Conservation (phyloP, 176 grass and related monocot genomes). For the Paspalum vaginatum region DNA sequence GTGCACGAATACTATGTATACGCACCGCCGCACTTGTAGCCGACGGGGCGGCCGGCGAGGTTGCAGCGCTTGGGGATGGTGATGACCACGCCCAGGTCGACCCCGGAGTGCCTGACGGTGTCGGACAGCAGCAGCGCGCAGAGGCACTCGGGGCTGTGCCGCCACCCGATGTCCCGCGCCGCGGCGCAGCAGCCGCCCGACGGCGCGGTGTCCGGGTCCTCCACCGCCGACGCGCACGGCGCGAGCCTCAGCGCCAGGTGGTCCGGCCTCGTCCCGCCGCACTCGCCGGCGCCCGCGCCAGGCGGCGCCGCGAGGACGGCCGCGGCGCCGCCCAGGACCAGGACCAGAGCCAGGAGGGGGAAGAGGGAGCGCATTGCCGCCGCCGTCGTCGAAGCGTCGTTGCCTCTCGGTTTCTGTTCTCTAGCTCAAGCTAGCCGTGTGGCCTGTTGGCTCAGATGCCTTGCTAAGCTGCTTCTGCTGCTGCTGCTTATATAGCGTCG, state of each 20-base stretch:
- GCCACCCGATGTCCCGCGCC: slow-evolving; percentile 46
- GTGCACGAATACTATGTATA: background rate
- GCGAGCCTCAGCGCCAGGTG: slow-evolving; percentile 49
- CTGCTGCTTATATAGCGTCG: slow-evolving; percentile 24
- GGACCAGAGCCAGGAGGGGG: background rate
- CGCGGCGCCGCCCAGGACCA: background rate
- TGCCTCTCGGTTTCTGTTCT: too few relatives aligned
- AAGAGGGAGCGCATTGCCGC: slow-evolving; percentile 4
- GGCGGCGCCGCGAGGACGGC: background rate
- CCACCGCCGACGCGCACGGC: slow-evolving; percentile 52
- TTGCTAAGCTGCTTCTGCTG: background rate
- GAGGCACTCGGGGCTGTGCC: slow-evolving; percentile 51
- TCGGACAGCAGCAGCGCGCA: slow-evolving; percentile 68
- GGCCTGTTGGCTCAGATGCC: background rate
- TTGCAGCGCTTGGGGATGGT: slow-evolving; percentile 75
- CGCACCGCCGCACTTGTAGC: slow-evolving; percentile 70
- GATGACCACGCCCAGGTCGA: slow-evolving; percentile 53
- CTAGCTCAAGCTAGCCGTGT: background rate
- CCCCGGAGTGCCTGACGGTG: slow-evolving; percentile 45
- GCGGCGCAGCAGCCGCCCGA: slow-evolving; percentile 52
- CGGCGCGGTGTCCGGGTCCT: slow-evolving; percentile 22
- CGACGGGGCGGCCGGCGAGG: slow-evolving; percentile 45
- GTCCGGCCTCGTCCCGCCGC: slow-evolving; percentile 42
- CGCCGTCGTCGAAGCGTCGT: background rate
- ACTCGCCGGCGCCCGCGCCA: slow-evolving; percentile 21